Conservation (phyloP, 2,329 filamentous ascomycete genomes). For the Penicillium sp. region DNA sequence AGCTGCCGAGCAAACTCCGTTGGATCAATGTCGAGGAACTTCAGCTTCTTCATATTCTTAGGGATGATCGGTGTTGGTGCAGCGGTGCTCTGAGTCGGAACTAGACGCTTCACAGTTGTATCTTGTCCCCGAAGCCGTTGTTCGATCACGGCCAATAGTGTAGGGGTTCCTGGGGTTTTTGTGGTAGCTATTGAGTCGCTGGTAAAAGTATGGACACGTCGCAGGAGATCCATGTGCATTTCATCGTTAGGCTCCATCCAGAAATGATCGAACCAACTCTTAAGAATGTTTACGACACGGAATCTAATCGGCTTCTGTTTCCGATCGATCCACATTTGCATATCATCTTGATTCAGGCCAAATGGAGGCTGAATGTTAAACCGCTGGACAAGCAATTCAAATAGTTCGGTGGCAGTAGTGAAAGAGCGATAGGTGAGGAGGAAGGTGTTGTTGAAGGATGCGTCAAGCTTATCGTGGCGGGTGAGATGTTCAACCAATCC, state of each 20-base stretch:
- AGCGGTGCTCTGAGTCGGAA: constrained; percentile 79
- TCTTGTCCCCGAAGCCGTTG: constrained; percentile 87
- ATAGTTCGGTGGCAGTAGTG: constrained; percentile 83
- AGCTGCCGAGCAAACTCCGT: constrained; percentile 96
- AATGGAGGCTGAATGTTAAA: constrained; percentile 91
- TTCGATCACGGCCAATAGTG: constrained; percentile 81
- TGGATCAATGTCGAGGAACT: constrained; percentile 94
- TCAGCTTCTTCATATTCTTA: constrained; percentile 99
- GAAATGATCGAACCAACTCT: constrained; percentile 97
- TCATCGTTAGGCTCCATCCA: constrained; percentile 97
- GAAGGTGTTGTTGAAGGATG: constrained; percentile 96
- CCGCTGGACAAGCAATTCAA: constrained; percentile 85
- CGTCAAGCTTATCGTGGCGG: constrained; percentile 90
- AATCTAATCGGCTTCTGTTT: constrained; percentile 97
- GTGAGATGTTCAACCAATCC: constrained; percentile 94
- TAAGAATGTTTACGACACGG: constrained; percentile 93
- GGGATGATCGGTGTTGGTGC: constrained; percentile 87
- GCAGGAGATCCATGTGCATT: constrained; percentile 79
- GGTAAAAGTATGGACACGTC: constrained; percentile 85
- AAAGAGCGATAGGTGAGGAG: constrained; percentile 95
- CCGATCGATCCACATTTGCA: constrained; percentile 82
- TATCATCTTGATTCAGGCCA: constrained; percentile 71
- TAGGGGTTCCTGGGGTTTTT: constrained; percentile 82
- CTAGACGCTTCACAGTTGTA: constrained; percentile 71
- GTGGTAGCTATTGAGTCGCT: constrained; percentile 89